Percentiles rank a stretch among this genome's conserved stretches.
These are phyloP conservation scores for Patellaria atrata DNA, from an alignment of 495 filamentous ascomycete genomes.

Conservation along the genomic window DNA sequence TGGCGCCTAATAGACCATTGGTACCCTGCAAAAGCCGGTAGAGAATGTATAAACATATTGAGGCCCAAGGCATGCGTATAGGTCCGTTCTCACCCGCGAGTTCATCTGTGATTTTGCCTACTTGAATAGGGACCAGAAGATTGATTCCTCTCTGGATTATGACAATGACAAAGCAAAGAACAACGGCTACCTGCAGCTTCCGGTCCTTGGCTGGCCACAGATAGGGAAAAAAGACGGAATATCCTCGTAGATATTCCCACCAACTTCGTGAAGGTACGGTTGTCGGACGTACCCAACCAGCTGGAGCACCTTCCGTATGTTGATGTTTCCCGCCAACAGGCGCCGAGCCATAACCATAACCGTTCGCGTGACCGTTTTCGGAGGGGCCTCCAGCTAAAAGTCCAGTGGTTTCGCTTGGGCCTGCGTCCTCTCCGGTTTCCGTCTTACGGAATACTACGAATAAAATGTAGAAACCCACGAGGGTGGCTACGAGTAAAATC, in stretches of 20 bases:
- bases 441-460: constrained; percentile 32
- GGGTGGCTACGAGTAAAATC: constrained; percentile 40
- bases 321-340: constrained; percentile 27
- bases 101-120: constrained; percentile 55
- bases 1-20: constrained; percentile 70
- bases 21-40: constrained; percentile 78
- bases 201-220: constrained; percentile 75
- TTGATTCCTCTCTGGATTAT: constrained; percentile 67
- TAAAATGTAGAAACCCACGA: constrained; percentile 45
- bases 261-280: constrained; percentile 53
- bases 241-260: constrained; percentile 85
- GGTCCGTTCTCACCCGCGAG: constrained; percentile 37
- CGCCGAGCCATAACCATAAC: constrained; percentile 35
- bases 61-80: constrained; percentile 45
- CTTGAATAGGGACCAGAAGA: constrained; percentile 61
- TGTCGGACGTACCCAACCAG: constrained; percentile 53
- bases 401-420: constrained; percentile 37
- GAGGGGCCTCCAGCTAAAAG: constrained; percentile 30
- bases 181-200: constrained; percentile 56
- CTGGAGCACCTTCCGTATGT: constrained; percentile 27
- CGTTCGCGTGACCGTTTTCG: constrained; percentile 34
- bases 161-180: constrained; percentile 65
- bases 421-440: constrained; percentile 23
- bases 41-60: constrained; percentile 63
- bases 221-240: constrained; percentile 83